Evolutionary conservation across 805 yeast genomes (phyloP).

Genomic region (Kockiozyma suomiensis): DNA sequence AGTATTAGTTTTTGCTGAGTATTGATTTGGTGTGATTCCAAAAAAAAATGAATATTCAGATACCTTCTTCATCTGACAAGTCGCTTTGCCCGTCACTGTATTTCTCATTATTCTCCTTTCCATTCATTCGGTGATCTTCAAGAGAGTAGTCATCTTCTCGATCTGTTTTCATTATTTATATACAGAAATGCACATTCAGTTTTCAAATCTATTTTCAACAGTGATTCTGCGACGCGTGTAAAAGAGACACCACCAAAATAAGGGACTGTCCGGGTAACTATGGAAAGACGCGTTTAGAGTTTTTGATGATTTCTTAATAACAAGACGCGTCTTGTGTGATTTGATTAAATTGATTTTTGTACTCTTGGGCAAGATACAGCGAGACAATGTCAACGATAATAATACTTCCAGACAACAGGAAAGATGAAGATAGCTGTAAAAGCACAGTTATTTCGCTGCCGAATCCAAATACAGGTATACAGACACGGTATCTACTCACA

Average conservation of each 20-base stretch:
- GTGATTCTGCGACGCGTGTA: background rate
- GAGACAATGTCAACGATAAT: conserved; percentile 13
- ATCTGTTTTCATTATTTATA: too few relatives aligned
- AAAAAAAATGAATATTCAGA: background rate
- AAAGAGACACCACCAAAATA: background rate
- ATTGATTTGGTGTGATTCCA: background rate
- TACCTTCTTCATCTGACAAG: conserved; percentile 7
- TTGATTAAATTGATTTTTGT: background rate
- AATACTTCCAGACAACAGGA: conserved; percentile 4
- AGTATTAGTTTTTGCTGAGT: background rate
- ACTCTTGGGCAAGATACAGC: background rate
- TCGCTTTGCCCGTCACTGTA: background rate
- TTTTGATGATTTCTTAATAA: too few relatives aligned
- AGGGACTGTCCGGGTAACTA: background rate
- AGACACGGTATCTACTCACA: conserved; percentile 19
- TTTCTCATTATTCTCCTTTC: background rate
- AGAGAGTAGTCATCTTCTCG: too few relatives aligned
- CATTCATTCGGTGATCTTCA: too few relatives aligned
- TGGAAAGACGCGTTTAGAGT: background rate
- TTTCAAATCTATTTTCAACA: background rate
- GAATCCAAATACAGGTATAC: conserved; percentile 22
- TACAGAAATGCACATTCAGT: too few relatives aligned
- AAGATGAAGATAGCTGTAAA: background rate
- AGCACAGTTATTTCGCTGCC: conserved; percentile 23
- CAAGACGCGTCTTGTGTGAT: background rate